Base-by-base conservation (phyloP, 441 rosid species). In the Theobroma grandiflorum region DNA sequence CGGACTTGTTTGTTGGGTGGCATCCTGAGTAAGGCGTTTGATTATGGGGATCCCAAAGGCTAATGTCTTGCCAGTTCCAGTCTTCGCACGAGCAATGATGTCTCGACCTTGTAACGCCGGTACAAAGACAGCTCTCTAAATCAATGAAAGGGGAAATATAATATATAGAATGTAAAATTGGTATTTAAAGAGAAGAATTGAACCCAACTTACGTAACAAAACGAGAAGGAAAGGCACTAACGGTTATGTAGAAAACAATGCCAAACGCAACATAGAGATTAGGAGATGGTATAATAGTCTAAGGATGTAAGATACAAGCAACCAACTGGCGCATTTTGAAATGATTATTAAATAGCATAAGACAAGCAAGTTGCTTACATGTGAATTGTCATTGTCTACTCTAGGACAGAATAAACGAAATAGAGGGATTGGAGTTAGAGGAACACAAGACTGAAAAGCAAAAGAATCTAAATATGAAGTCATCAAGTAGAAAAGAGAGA, bases 41-140 rank as follows among this genome's bases (percentile, higher is more conserved):
- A 97, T 85, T 57, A 97, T 92, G 12, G 98, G 98, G 45, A 97
- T 95, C 43, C 98, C 99, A 42, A 97, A 97, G 78, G 99, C 99
- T 81, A 97, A 84, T 35, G 98, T 97, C 94, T 97, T 97, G 40
- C 99, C 99, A 47, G 99, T 97, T 80, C 99, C 98, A 35, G 99
- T 97, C 90, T 97, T 97, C 2, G 99, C 99, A 81, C 99, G 98
- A 83, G 97, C 99, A 80, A 97, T 97, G 59, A 97, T 72, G 67
- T 97, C 99, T 74, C 92, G 86, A 68, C 98, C 99, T 91, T 97
- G 84, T 7, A 97, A 88, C 1, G 98, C 98, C 18, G 99, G 99
- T 64, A 86, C 75, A 37, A 95, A 77, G 78, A 97, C 99, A 84
- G 98, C 99, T 80, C 99, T 94, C 99, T 97, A 67, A 68, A 53